Base-by-base conservation (phyloP, 192 early-diverging fungal genomes). In the Umbelopsis sp. region DNA sequence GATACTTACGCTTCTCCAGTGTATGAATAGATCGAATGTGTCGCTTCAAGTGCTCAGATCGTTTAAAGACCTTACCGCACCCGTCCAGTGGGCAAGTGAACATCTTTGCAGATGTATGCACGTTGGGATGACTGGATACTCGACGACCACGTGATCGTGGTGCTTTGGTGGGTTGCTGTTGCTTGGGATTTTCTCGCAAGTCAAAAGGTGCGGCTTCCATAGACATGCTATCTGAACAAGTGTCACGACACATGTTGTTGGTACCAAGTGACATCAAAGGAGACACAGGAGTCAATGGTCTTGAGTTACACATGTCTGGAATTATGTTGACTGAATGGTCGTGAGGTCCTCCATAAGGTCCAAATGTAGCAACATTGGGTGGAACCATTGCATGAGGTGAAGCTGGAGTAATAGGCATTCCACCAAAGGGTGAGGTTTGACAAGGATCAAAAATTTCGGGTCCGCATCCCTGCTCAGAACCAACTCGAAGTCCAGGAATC, bases 11-110 rank as follows among this genome's bases (percentile, higher is more conserved):
- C 82, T 86, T 83, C 69, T 88, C 87, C 45, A 84, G 76, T 1
- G 87, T 88, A 51, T 88, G 87, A 59, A 88, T 88, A 29, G 85
- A 86, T 51, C 87, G 80, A 68, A 86, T 81, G 38, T 88, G 87
- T 53, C 87, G 73, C 69, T 88, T 88, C 17, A 88, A 72, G 69
- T 88, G 87, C 56, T 88, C 87, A 11, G 87, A 88, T 25, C 87
- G 47, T 71, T 88, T 88, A 44, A 88, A 88, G 26, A 88, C 75
- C 69, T 85, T 84, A 31, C 87, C 87, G 70, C 87, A 88, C 16
- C 81, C 84, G 14, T 82, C 82, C 38, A 77, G 77, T 45, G 78
- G 78, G 74, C 85, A 88, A 20, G 80, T 83, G 56, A 88, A 87
- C 65, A 84, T 80, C 53, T 87, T 84, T 21, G 81, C 70, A 7